Evolutionary conservation across 208 protist species (phyloP).

Genomic region (Crithidia mellificae): DNA sequence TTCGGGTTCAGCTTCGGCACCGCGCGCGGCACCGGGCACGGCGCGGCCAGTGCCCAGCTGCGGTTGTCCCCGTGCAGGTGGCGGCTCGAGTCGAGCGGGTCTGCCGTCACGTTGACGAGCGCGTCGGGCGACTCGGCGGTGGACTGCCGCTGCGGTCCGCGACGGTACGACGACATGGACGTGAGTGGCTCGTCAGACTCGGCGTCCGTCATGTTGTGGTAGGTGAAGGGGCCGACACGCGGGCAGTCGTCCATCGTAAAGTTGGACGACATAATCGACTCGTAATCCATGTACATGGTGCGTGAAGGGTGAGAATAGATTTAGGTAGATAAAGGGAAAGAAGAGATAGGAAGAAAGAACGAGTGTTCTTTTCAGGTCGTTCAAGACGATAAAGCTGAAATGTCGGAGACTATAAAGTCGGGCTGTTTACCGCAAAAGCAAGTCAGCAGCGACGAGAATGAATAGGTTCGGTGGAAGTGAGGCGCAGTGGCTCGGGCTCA

Average conservation of each 20-base stretch:
- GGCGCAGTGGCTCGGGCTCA: neutral
- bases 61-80: conserved; percentile 60
- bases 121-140: conserved; percentile 40
- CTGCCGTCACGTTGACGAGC: conserved; percentile 66
- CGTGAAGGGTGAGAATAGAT: too few species aligned
- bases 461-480: neutral
- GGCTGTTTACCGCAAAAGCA: too few species aligned
- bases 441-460: too few species aligned
- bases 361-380: too few species aligned
- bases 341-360: neutral
- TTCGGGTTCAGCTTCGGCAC: conserved; percentile 85
- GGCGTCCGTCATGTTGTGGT: conserved; percentile 58
- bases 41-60: conserved; percentile 69
- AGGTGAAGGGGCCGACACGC: conserved; percentile 81
- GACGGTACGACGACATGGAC: conserved; percentile 25
- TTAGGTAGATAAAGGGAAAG: neutral
- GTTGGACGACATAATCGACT: conserved; percentile 70
- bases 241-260: conserved; percentile 81
- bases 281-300: conserved; percentile 68
- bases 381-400: too few species aligned
- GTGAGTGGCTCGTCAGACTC: conserved; percentile 24
- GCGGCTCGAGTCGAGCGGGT: conserved; percentile 77
- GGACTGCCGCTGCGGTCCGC: conserved; percentile 17
- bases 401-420: too few species aligned
- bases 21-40: conserved; percentile 81